Base-by-base conservation (phyloP, 805 yeast genomes). In the Candida parachauliodes region DNA sequence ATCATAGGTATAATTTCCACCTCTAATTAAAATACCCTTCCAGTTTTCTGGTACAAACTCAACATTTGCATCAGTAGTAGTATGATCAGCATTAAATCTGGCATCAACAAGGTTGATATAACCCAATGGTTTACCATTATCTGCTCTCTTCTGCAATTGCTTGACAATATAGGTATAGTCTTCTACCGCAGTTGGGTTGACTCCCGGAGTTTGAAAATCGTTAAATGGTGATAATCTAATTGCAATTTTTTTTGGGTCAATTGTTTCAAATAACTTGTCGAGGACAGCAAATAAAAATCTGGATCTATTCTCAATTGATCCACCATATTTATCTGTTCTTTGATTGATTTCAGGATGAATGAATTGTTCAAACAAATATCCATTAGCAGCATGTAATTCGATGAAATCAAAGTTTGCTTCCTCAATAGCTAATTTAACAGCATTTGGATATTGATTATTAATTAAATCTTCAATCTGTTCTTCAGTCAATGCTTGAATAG, bases 331-430 rank as follows among this genome's bases (percentile, higher is more conserved):
- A 34, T 60, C 56, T 36, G 64, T 57, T 47, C 72, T 51, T 21
- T 52, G 19, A 43, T 68, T 66, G 18, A 58, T 49, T 28, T 46
- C 41, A 8, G 62, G 61, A 17, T 60, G 57, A 31, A 65, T 37
- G 39, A 68, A 67, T 38, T 60, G 62, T 40, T 68, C 70, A 22
- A 65, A 34, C 11, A 67, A 46, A 39, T 63, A 67, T 2, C 72
- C 73, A 44, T 65, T 59, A 8, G 70, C 70, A 33, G 57, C 61
- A 41, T 68, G 74, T 12, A 67, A 23, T 40, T 68, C 74, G 10
- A 68, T 45, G 31, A 55, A 56, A 42, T 68, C 74, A 43, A 62
- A 65, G 0, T 70, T 71, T 17, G 67, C 65, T 9, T 40, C 41
- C 4, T 34, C 40, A 8, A 55, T 10, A 2, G 64, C 58, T 14